Base-by-base conservation (phyloP, 2,329 filamentous ascomycete genomes). In the Fusarium longipes region DNA sequence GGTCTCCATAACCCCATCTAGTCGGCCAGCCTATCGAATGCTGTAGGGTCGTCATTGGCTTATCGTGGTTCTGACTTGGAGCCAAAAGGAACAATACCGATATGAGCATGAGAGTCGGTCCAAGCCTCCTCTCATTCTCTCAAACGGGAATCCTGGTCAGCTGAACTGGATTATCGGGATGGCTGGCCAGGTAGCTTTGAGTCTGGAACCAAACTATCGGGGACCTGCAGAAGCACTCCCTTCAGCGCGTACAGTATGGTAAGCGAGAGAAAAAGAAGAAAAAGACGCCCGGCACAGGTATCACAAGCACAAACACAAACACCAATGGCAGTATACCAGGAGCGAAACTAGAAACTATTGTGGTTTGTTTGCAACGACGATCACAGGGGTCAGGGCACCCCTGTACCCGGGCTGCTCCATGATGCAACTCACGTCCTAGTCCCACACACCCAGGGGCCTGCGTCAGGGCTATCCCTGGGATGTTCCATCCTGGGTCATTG, bases 21-120 rank as follows among this genome's bases (percentile, higher is more conserved):
- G 15, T 22, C 15, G 17, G 36, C 22, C 57, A 50, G 45, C 35
- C 57, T 57, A 56, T 51, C 42, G 63, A 52, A 57, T 60, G 45
- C 57, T 67, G 40, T 57, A 47, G 39, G 57, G 63, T 54, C 70
- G 35, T 52, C 44, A 71, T 65, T 68, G 65, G 50, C 55, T 49
- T 35, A 20, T 60, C 9, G 43, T 39, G 30, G 30, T 24, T 48
- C 33, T 51, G 27, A 38, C 40, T 20, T 39, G 27, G 38, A 17
- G 38, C 51, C 51, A 49, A 40, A 69, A 40, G 63, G 44, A 49
- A 56, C 52, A 58, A 69, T 66, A 50, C 57, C 40, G 40, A 53
- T 38, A 42, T 44, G 49, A 42, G 22, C 6, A 32, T 24, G 33
- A 55, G 32, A 33, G 57, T 36, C n/a, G 54, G 56, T n/a, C 56